Evolutionary conservation across 495 filamentous ascomycete species (phyloP), one percentile per base, ranked within the genome.

Genomic region (Xylaria cubensis): DNA sequence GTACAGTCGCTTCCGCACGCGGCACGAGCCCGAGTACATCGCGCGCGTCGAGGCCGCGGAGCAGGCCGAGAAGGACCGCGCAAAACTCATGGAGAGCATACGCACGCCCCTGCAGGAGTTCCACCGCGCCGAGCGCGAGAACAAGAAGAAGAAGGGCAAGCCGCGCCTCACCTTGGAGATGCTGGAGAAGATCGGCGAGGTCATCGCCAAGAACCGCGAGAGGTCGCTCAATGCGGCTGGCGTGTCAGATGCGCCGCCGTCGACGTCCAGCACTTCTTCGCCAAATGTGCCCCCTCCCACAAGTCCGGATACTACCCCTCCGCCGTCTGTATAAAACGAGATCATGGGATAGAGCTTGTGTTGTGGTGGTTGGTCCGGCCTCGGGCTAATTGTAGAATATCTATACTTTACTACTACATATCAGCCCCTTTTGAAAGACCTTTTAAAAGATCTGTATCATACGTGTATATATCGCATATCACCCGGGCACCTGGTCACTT

Each of bases 1-100:
- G 75, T 98, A 92, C 88, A 90, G 88, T 72, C 89, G 88, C 72
- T 97, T 94, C 90, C 88, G 95, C 73, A 92, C 88, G 53, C 83
- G 94, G 32, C 94, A 97, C 80, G 92, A 94, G 48, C 82, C 83
- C 68, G 88, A 89, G 76, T 93, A 90, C 79, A 78, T 92, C 42
- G 86, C 82, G 69, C 84, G 77, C 86, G 90, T 89, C 82, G 82
- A 87, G 82, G 87, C 86, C 72, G 88, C 90, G 80, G 88, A 89
- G 72, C 81, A 85, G 66, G 88, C 84, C 78, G 88, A 89, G 82
- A 84, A 87, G 78, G 83, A 87, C 73, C 77, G 84, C 73, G 73
- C 82, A 81, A 82, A 85, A 81, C 78, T 83, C 84, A 81, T 78
- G 83, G 81, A 89, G 77, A 72, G 83, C 80, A 84, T 89, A 86